Conservation (phyloP, 805 yeast species). For the Candida alai region DNA sequence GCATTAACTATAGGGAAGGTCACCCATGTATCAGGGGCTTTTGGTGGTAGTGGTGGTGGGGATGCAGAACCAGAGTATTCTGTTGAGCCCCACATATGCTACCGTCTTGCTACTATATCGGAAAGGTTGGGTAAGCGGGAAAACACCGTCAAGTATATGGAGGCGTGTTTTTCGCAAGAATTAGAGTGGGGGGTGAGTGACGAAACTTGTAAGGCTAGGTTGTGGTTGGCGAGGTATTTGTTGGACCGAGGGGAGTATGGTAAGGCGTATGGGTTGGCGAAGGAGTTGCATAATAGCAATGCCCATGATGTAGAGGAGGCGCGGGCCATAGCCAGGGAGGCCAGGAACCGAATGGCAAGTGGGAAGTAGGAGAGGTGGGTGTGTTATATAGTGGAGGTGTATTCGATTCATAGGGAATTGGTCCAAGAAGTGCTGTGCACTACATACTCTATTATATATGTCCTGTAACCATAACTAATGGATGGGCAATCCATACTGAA, state of each 20-base stretch:
- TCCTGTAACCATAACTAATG: too few species aligned
- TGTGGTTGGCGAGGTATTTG: slow-evolving; percentile 82
- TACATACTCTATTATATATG: too few species aligned
- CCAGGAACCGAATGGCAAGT: slow-evolving; percentile 48
- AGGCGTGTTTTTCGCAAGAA: slow-evolving; percentile 63
- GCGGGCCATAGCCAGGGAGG: slow-evolving; percentile 74
- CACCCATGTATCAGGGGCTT: too few species aligned
- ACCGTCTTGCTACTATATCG: slow-evolving; percentile 64
- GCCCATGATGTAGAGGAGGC: slow-evolving; percentile 90
- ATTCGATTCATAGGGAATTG: too few species aligned
- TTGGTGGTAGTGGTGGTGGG: too few species aligned
- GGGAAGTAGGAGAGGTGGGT: neutral
- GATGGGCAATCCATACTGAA: too few species aligned
- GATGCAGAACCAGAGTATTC: slow-evolving; percentile 3
- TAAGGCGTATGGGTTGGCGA: slow-evolving; percentile 69
- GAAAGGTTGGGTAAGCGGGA: slow-evolving; percentile 50
- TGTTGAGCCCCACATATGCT: slow-evolving; percentile 48
- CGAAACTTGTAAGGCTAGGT: slow-evolving; percentile 72
- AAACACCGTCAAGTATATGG: slow-evolving; percentile 63
- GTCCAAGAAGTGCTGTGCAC: too few species aligned
- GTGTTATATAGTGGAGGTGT: too few species aligned
- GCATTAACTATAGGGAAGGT: slow-evolving; percentile 56
- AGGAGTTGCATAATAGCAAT: slow-evolving; percentile 62
- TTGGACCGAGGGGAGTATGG: slow-evolving; percentile 53
- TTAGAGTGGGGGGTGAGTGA: slow-evolving; percentile 61